Evolutionary conservation across 192 early-diverging fungal genomes (phyloP).

Genomic region (Chytriomyces sp.): DNA sequence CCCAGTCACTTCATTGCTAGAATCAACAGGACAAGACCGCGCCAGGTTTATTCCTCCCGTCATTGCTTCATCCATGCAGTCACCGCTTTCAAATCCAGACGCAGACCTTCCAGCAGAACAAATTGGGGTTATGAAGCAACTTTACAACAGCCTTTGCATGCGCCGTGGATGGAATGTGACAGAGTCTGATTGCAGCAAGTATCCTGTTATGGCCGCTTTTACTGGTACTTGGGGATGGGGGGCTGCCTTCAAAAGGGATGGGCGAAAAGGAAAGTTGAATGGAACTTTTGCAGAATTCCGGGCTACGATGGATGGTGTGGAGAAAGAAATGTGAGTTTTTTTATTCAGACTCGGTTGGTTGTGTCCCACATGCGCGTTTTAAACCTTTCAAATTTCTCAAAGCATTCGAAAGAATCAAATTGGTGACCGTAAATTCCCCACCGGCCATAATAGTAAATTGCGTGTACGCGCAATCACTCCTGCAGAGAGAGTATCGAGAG

Average conservation of each 20-base stretch:
- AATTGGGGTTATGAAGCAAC: constrained; percentile 11
- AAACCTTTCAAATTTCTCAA: not conserved
- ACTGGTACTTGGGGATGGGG: constrained; percentile 16
- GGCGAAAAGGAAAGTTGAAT: constrained; percentile 10
- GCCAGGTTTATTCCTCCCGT: constrained; percentile 7
- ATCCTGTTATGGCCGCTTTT: constrained; percentile 12
- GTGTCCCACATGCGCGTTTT: not conserved
- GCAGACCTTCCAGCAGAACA: not conserved
- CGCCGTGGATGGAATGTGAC: not conserved
- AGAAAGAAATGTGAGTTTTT: constrained; percentile 20
- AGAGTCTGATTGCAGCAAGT: not conserved
- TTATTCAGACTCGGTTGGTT: not conserved
- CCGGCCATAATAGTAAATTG: constrained; percentile 2
- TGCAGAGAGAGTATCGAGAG: constrained; percentile 1
- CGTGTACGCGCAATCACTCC: constrained; percentile 20
- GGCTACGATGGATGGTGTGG: constrained; percentile 5
- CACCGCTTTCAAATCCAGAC: constrained; percentile 16
- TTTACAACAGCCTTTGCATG: constrained; percentile 18
- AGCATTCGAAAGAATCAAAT: constrained; percentile 26
- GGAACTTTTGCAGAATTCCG: constrained; percentile 15
- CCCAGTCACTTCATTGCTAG: not conserved
- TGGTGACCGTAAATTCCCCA: constrained; percentile 3
- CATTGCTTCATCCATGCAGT: not conserved
- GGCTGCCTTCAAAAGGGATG: not conserved
- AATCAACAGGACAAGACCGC: constrained; percentile 4